Evolutionary conservation across 192 early-diverging fungal genomes (phyloP), one percentile per base, ranked within the genome.

Genomic region (Backusella sp.): DNA sequence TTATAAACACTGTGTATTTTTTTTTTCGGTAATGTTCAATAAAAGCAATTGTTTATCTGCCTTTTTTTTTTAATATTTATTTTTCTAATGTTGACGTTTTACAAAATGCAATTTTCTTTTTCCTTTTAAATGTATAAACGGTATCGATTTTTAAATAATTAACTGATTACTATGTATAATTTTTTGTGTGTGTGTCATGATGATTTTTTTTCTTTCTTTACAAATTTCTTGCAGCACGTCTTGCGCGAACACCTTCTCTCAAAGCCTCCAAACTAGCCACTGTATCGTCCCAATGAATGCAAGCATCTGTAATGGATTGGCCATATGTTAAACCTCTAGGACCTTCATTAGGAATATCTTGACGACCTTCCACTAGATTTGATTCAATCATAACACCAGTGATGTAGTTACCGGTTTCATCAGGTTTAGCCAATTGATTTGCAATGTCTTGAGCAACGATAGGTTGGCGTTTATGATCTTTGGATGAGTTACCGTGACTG

Each of bases 341-440:
- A 42, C 95, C 96, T 62, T 91, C 86, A 11, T 74, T 76, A 34
- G 95, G 92, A 77, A 94, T 93, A 78, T 90, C 90, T 85, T 93
- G 92, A 71, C 70, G 70, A 15, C 70, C 98, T 84, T 97, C 96
- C 35, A 91, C 89, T 42, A 99, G 79, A 75, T 98, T 92, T 70
- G 90, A 92, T 83, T 98, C 97, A 72, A 99, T 94, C 98, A 99
- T 98, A n/a, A 99, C 95, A 59, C 97, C 96, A 68, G 92, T 84
- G 79, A 99, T 79, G 71, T 86, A 83, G 78, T 90, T 89, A 34
- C 94, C 92, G 9, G 90, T 88, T 11, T 88, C 77, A 17, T 84
- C 77, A 42, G 91, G 89, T 11, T 85, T 78, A 46, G 84, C 83
- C 74, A 92, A 81, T 83, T 94, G 89, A 74, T 83, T 84, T 1